A percentile compares a stretch with the other conserved stretches of the same genome.
Conservation (phyloP, 257 asterid genomes). For the Gentiana macrophylla region DNA sequence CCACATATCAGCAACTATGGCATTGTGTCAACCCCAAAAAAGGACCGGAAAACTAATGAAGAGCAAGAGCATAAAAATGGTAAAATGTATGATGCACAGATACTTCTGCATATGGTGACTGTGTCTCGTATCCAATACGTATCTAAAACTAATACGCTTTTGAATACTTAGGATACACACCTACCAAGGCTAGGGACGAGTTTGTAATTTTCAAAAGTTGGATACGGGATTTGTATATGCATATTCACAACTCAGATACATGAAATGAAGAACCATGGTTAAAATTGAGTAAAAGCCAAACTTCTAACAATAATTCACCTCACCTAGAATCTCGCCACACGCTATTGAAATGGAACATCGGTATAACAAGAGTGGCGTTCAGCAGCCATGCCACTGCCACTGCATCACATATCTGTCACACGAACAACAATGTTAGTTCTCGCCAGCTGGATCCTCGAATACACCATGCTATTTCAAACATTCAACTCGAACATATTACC, state of each 20-base stretch:
- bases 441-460: background rate
- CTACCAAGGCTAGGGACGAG: too few species aligned
- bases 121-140: too few species aligned
- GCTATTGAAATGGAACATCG: slow-evolving; percentile 92
- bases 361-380: slow-evolving; percentile 96
- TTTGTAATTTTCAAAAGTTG: too few species aligned
- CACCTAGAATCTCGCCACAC: slow-evolving; percentile 99
- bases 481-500: background rate
- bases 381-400: slow-evolving; percentile 97
- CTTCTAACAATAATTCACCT: background rate
- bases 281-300: background rate
- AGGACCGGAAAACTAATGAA: background rate
- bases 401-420: slow-evolving; percentile 90
- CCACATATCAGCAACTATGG: background rate
- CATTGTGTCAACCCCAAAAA: background rate
- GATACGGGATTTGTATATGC: too few species aligned
- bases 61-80: too few species aligned
- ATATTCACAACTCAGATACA: too few species aligned
- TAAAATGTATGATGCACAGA: too few species aligned
- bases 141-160: too few species aligned
- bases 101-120: too few species aligned
- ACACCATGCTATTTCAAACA: background rate
- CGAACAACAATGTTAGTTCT: slow-evolving; percentile 1
- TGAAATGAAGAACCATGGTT: background rate
- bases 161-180: too few species aligned